Evolutionary conservation across 768 basidiomycete genomes (phyloP).

Genomic region (Strobilomyces confusus): DNA sequence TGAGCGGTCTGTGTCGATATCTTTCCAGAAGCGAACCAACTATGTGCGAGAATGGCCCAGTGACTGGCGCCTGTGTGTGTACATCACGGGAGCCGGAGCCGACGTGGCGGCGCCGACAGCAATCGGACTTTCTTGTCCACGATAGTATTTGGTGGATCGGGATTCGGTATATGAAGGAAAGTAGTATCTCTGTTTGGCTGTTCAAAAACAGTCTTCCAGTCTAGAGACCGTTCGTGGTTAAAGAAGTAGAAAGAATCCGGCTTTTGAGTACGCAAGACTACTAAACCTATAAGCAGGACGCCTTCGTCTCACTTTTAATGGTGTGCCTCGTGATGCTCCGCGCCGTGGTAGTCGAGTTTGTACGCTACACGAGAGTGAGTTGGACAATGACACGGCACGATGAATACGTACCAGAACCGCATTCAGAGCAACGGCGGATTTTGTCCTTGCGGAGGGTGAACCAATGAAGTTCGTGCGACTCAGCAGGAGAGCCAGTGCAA

Average conservation of each 20-base stretch:
- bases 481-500: slow-evolving; percentile 92
- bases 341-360: slow-evolving; percentile 67
- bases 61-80: too few relatives aligned
- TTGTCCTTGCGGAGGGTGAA: slow-evolving; percentile 63
- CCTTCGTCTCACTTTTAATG: slow-evolving; percentile 26
- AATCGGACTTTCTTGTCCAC: too few relatives aligned
- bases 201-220: background rate
- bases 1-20: too few relatives aligned
- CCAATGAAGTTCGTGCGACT: slow-evolving; percentile 94
- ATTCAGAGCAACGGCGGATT: slow-evolving; percentile 83
- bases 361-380: slow-evolving; percentile 49
- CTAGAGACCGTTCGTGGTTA: background rate
- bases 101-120: too few relatives aligned
- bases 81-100: too few relatives aligned
- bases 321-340: slow-evolving; percentile 44
- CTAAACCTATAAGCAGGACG: slow-evolving; percentile 14
- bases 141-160: too few relatives aligned
- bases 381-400: background rate
- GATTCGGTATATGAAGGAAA: too few relatives aligned
- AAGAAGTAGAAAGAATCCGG: background rate
- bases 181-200: too few relatives aligned
- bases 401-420: slow-evolving; percentile 74
- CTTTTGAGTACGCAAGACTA: background rate
- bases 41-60: too few relatives aligned
- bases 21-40: too few relatives aligned